Evolutionary conservation across 257 asterid species (phyloP).

Genomic region (Prunella vulgaris): DNA sequence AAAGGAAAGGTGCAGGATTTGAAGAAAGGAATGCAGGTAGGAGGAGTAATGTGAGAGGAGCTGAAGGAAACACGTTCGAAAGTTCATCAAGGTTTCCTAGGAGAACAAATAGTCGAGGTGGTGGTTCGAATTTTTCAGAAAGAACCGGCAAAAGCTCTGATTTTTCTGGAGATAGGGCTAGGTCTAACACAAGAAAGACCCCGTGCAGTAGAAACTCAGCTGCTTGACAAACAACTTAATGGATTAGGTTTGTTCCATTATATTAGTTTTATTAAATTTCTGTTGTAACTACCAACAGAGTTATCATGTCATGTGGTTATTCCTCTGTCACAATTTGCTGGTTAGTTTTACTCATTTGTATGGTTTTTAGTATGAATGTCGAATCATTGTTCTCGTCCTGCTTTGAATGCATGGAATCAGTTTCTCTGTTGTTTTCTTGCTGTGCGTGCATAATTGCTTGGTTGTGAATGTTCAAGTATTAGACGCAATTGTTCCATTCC

Average conservation of each 20-base stretch:
- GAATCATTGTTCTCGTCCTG: neutral
- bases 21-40: conserved; percentile 6
- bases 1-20: neutral
- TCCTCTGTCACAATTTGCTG: neutral
- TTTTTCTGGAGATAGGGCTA: conserved; percentile 25
- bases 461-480: neutral
- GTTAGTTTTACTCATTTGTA: neutral
- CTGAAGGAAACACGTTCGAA: conserved; percentile 9
- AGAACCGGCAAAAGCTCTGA: conserved; percentile 21
- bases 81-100: conserved; percentile 31
- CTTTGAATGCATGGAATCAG: neutral
- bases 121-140: conserved; percentile 15
- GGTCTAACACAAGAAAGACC: conserved; percentile 27
- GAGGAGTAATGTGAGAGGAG: conserved; percentile 23
- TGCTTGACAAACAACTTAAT: conserved; percentile 17
- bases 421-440: neutral
- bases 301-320: neutral
- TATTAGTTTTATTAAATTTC: neutral
- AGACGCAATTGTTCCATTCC: neutral
- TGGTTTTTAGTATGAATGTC: neutral
- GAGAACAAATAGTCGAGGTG: conserved; percentile 27
- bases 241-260: conserved; percentile 15
- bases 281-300: conserved; percentile 2
- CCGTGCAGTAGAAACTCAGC: conserved; percentile 26
- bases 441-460: neutral